phyloP scores from a whole-genome alignment of 495 filamentous ascomycete species.

The Durotheca rogersii region DNA sequence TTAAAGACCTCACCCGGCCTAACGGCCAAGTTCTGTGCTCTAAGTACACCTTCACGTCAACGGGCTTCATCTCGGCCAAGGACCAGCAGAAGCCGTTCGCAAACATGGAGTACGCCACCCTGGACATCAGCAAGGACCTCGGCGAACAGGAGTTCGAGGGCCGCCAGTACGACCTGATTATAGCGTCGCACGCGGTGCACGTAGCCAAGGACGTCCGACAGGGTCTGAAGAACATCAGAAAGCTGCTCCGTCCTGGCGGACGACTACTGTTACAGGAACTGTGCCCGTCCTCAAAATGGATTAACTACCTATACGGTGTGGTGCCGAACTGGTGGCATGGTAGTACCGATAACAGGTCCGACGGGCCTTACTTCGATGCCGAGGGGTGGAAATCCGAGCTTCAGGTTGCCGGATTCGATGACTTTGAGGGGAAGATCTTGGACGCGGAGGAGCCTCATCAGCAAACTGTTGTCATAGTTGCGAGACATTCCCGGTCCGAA shows the following conservation, averaged over 20 bases:
- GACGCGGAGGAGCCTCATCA: conserved; percentile 41
- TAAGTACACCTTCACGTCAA: conserved; percentile 20
- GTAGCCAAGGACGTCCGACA: conserved; percentile 39
- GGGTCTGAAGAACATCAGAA: conserved; percentile 41
- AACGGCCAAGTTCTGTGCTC: conserved; percentile 22
- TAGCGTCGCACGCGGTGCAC: conserved; percentile 40
- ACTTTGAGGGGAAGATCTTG: conserved; percentile 19
- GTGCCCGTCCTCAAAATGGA: conserved; percentile 20
- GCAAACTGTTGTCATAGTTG: conserved; percentile 20
- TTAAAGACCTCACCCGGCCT: conserved; percentile 16
- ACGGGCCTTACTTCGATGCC: conserved; percentile 37
- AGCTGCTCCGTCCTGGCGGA: conserved; percentile 40
- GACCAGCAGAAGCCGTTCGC: conserved; percentile 16
- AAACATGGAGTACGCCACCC: conserved; percentile 31
- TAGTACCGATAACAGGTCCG: conserved; percentile 30
- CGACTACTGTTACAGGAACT: conserved; percentile 27
- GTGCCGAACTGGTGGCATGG: conserved; percentile 47
- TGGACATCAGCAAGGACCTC: conserved; percentile 36
- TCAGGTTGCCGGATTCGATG: conserved; percentile 32
- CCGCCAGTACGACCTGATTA: conserved; percentile 28
- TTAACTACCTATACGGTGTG: conserved; percentile 34
- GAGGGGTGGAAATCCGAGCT: conserved; percentile 41
- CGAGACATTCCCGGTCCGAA: conserved; percentile 1
- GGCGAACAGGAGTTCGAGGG: conserved; percentile 35
- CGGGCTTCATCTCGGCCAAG: conserved; percentile 12